Base-by-base conservation (phyloP, 306 rosid species). In the Alnus rubra region DNA sequence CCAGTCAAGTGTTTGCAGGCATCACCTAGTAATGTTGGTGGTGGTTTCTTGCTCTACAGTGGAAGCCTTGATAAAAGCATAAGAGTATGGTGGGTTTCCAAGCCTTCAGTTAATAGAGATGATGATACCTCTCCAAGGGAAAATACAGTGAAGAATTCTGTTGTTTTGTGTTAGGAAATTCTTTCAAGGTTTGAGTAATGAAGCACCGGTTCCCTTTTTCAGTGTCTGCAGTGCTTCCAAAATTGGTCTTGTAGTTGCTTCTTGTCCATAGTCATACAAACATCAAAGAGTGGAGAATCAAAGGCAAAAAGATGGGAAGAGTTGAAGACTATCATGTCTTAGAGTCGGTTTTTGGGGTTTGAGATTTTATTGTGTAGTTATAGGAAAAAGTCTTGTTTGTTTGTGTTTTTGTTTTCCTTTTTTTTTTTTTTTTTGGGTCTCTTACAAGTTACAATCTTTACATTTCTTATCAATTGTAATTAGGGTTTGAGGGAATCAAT, bases 41-140 rank as follows among this genome's bases (percentile, higher is more conserved):
- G 82, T 10, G 98, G 98, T 1, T 89, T 95, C 78, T 83, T 95
- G 83, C 76, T 95, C 16, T 95, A 95, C 5, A 95, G 98, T 84
- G 98, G 98, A 65, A 87, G 98, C 74, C 93, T 95, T 79, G 98
- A 95, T 31, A 92, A 74, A 82, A 95, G 92, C 81, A 84, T 95
- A 53, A 91, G 98, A 69, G 98, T 88, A 83, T 95, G 98, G 98
- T 95, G 98, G 98, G 98, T 95, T 87, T 83, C 98, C 7, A 86
- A 65, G 81, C 65, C 82, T 77, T 80, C 76, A 49, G 16, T 48
- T 1, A 71, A 74, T 33, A 71, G 37, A 47, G 79, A 80, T 39
- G 79, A 80, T 39, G 84, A 82, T 4, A 71, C 64, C 14, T 56
- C 78, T 53, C 37, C 58, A 70, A 68, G 42, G 71, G 67, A 60